phyloP scores from a whole-genome alignment of 2,329 filamentous ascomycete species.

The Pseudogymnoascus sp. region DNA sequence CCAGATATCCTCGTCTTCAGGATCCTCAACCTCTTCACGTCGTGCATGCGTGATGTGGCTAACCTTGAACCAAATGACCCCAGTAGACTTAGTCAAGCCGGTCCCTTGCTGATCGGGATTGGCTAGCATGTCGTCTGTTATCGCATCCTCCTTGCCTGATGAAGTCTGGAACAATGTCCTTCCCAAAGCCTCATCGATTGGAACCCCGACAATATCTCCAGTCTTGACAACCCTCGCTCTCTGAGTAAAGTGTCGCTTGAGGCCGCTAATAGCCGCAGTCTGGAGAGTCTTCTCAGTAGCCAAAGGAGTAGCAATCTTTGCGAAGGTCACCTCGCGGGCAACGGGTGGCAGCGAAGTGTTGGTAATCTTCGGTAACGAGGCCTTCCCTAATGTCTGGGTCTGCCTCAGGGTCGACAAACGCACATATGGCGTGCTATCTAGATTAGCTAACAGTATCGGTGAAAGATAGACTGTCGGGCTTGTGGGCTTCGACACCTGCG shows the following conservation, averaged over 20 bases:
- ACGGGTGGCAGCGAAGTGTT: conserved; percentile 49
- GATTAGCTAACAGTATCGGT: conserved; percentile 77
- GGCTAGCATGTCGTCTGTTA: conserved; percentile 59
- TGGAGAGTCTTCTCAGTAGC: conserved; percentile 81
- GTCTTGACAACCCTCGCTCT: conserved; percentile 75
- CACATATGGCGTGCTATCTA: conserved; percentile 71
- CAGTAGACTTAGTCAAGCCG: conserved; percentile 33
- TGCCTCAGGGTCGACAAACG: conserved; percentile 65
- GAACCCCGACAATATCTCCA: conserved; percentile 82
- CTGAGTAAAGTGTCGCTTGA: conserved; percentile 83
- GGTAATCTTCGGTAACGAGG: conserved; percentile 49
- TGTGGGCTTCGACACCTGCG: conserved; percentile 54
- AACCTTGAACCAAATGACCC: conserved; percentile 88
- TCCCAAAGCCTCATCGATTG: conserved; percentile 79
- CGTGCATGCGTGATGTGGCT: conserved; percentile 59
- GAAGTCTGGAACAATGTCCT: conserved; percentile 68
- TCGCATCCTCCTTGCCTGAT: conserved; percentile 48
- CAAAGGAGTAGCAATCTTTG: conserved; percentile 81
- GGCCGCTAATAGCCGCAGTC: conserved; percentile 72
- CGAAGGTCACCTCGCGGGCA: conserved; percentile 71
- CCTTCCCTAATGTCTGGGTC: conserved; percentile 37
- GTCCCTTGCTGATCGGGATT: conserved; percentile 46
- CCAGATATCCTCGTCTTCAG: conserved; percentile 65
- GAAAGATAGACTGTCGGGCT: conserved; percentile 67
- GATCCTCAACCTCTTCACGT: conserved; percentile 44